Base-by-base conservation (phyloP, 2,329 filamentous ascomycete genomes). In the Helotiales sp. region DNA sequence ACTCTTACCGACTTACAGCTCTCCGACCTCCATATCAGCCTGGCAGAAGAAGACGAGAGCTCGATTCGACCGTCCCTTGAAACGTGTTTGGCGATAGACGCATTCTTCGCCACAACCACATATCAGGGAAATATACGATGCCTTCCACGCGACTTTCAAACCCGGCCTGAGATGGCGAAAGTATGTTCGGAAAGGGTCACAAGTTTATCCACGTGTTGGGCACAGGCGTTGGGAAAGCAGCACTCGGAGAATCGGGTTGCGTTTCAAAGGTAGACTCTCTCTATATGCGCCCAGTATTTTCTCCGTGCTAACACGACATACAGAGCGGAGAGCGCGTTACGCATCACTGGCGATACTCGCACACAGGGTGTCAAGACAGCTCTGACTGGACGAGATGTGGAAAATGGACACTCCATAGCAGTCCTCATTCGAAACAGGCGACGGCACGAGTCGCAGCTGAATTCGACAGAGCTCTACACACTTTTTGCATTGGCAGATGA, bases 211-310 rank as follows among this genome's bases (percentile, higher is more conserved):
- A 58, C 37, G 11, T 43, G 40, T 17, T 64, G 30, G 52, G 30
- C 52, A 57, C 30, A 58, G 62, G 34, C 22, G 22, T 32, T 64
- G 32, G 50, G 50, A 20, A 49, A 61, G 24, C 37, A 47, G 17
- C 62, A 64, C 52, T 57, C 50, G 37, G 62, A 47, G 34, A 64
- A 64, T 64, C 62, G 52, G 52, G 34, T 59, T 28, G 30, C 34
- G 37, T 57, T 64, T 59, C 34, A 57, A 17, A 64, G 49, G 62
- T 59, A 59, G 17, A 37, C n/a, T n/a, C 47, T 64, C 47, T 45
- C 17, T 45, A 64, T 58, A 37, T 37, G 52, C 50, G 26, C 49
- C 26, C 10, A 43, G n/a, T n/a, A n/a, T 22, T 49, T 45, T 58
- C 50, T 43, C 62, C 30, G 17, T 59, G 47, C 20, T 57, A 32